Evolutionary conservation across 1,284 basidiomycete genomes (phyloP).

Genomic region (Laetiporus sulphureus): DNA sequence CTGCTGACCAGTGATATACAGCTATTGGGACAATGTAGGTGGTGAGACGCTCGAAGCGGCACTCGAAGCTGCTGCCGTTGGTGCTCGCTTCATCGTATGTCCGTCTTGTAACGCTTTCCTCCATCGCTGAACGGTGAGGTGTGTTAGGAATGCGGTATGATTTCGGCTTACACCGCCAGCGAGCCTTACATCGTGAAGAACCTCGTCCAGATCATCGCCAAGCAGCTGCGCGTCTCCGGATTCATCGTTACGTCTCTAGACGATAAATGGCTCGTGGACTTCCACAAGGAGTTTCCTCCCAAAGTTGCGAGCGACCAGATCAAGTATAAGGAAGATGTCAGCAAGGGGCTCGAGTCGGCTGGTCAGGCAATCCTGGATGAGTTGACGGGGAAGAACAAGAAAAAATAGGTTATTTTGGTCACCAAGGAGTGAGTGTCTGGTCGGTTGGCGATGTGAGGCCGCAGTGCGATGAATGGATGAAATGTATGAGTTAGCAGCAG

Average conservation of each 20-base stretch:
- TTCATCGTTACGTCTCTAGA: conserved; percentile 45
- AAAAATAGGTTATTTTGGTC: conserved; percentile 49
- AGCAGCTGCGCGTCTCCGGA: conserved; percentile 50
- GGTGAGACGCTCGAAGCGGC: conserved; percentile 60
- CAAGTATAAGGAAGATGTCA: conserved; percentile 51
- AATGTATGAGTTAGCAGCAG: too few relatives aligned
- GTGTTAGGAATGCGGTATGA: conserved; percentile 20
- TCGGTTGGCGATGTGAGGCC: too few relatives aligned
- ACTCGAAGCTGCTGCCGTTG: conserved; percentile 39
- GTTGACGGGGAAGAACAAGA: conserved; percentile 50
- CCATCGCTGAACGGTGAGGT: too few relatives aligned
- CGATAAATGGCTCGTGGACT: conserved; percentile 33
- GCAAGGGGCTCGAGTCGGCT: conserved; percentile 44
- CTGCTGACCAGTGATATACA: conserved; percentile 13
- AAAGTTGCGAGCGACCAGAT: conserved; percentile 52
- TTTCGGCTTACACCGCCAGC: conserved; percentile 26
- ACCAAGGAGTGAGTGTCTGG: conserved; percentile 32
- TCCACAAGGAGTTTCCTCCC: conserved; percentile 45
- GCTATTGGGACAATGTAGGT: conserved; percentile 55
- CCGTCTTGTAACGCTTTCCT: too few relatives aligned
- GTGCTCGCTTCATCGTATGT: conserved; percentile 52
- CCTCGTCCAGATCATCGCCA: conserved; percentile 34
- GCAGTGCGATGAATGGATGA: too few relatives aligned
- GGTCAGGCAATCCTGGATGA: conserved; percentile 47
- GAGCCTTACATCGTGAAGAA: conserved; percentile 23